Percentiles rank a stretch among this genome's conserved stretches.
Evolutionary conservation across 2,329 filamentous ascomycete genomes (phyloP).

Genomic region (Macrophomina pseudophaseolina): DNA sequence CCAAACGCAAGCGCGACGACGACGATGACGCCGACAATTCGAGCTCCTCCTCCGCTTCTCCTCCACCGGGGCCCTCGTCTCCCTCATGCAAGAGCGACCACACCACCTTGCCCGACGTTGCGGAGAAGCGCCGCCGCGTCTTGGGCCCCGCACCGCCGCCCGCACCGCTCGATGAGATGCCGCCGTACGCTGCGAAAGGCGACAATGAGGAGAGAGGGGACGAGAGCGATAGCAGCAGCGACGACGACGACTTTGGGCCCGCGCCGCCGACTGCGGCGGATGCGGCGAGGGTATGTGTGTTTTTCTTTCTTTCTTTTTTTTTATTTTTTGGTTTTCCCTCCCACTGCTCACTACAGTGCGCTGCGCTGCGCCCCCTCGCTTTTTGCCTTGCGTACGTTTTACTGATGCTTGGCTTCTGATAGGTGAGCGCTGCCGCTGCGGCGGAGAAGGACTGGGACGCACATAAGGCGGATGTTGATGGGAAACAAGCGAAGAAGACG

Average conservation of each 20-base stretch:
- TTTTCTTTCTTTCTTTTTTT: neutral
- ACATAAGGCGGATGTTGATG: neutral
- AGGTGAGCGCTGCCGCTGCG: slow-evolving; percentile 6
- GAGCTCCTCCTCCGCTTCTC: slow-evolving; percentile 33
- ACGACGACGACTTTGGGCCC: slow-evolving; percentile 55
- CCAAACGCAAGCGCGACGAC: slow-evolving; percentile 57
- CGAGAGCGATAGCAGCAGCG: slow-evolving; percentile 36
- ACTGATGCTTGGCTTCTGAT: neutral
- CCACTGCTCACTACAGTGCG: too few relatives aligned
- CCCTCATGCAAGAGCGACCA: neutral
- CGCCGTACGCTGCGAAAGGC: slow-evolving; percentile 40
- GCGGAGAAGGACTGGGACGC: slow-evolving; percentile 29
- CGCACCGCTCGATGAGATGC: slow-evolving; percentile 53
- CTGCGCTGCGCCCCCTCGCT: neutral
- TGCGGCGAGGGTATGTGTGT: slow-evolving; percentile 29
- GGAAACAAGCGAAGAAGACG: slow-evolving; percentile 47
- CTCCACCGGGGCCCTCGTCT: slow-evolving; percentile 32
- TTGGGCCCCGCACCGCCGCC: slow-evolving; percentile 63
- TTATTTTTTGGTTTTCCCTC: neutral
- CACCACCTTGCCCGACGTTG: slow-evolving; percentile 44
- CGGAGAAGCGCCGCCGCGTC: slow-evolving; percentile 58
- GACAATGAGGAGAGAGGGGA: neutral
- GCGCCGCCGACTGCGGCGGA: slow-evolving; percentile 42
- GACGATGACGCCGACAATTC: slow-evolving; percentile 40
- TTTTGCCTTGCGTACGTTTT: neutral